Percentiles rank a stretch among this genome's conserved stretches.
Evolutionary conservation across 495 filamentous ascomycete genomes (phyloP).

Genomic region (Neurospora tetrasperma): DNA sequence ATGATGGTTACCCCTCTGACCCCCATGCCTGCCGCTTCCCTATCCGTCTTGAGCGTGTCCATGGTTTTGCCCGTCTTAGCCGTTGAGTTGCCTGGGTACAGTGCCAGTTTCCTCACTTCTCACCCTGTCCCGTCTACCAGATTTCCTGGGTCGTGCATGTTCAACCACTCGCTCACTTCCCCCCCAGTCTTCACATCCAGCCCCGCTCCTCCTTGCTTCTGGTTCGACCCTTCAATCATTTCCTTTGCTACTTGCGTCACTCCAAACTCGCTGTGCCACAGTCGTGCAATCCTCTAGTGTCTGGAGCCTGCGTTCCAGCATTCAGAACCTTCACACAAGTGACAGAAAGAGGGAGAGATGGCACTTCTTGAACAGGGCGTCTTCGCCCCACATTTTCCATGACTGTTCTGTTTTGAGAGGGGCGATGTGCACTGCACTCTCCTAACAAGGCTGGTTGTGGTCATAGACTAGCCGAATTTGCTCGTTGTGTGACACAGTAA

Average conservation of each 20-base stretch:
- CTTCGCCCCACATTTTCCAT: neutral
- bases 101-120: neutral
- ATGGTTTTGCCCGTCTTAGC: neutral
- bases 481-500: neutral
- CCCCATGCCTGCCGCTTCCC: neutral
- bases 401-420: neutral
- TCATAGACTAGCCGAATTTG: neutral
- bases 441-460: neutral
- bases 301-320: neutral
- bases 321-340: neutral
- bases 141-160: neutral
- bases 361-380: neutral
- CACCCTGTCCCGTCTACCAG: neutral
- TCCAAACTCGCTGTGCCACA: neutral
- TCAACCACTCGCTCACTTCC: neutral
- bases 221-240: neutral
- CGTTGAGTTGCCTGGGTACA: neutral
- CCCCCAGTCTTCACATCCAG: neutral
- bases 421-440: neutral
- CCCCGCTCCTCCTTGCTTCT: neutral
- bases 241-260: neutral
- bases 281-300: neutral
- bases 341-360: neutral
- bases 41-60: neutral
- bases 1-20: neutral